Conservation (phyloP, 2,329 filamentous ascomycete genomes). For the Aspergillus ustus region DNA sequence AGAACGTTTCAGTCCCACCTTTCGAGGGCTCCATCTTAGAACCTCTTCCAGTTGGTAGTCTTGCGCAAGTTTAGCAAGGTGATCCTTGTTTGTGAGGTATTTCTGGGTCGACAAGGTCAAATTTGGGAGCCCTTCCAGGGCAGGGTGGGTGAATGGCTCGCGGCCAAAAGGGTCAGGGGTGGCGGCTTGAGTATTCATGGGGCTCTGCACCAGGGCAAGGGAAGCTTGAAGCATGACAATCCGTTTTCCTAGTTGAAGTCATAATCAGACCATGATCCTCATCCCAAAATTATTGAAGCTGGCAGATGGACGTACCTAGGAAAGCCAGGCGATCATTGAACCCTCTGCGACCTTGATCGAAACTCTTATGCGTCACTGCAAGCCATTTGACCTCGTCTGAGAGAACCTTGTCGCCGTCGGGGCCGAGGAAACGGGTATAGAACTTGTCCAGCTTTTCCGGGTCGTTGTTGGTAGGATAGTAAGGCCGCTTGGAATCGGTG, state of each 20-base stretch:
- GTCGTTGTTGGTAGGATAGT: slow-evolving; percentile 73
- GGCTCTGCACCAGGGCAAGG: slow-evolving; percentile 61
- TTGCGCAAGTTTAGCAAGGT: slow-evolving; percentile 69
- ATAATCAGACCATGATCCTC: neutral
- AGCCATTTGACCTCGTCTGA: slow-evolving; percentile 96
- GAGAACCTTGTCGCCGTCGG: slow-evolving; percentile 72
- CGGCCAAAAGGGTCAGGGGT: slow-evolving; percentile 60
- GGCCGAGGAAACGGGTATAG: slow-evolving; percentile 77
- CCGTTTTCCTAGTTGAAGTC: slow-evolving; percentile 58
- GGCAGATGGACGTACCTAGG: slow-evolving; percentile 63
- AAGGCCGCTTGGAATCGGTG: slow-evolving; percentile 36
- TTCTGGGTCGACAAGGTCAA: slow-evolving; percentile 66
- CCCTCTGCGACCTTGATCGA: slow-evolving; percentile 89
- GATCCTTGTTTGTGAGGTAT: slow-evolving; percentile 66
- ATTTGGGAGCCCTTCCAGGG: slow-evolving; percentile 74
- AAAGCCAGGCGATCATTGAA: slow-evolving; percentile 95
- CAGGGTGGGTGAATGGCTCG: slow-evolving; percentile 70
- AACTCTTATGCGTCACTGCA: slow-evolving; percentile 96
- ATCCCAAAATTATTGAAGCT: neutral
- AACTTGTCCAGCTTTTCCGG: slow-evolving; percentile 75
- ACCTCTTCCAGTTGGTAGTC: slow-evolving; percentile 74
- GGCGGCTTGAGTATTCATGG: slow-evolving; percentile 38
- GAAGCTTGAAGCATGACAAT: slow-evolving; percentile 69
- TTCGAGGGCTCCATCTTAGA: slow-evolving; percentile 84
- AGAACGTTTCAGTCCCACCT: slow-evolving; percentile 60